These are phyloP conservation scores for Lachnellula suecica DNA, from an alignment of 2,329 filamentous ascomycete species.

Conservation along the genomic window DNA sequence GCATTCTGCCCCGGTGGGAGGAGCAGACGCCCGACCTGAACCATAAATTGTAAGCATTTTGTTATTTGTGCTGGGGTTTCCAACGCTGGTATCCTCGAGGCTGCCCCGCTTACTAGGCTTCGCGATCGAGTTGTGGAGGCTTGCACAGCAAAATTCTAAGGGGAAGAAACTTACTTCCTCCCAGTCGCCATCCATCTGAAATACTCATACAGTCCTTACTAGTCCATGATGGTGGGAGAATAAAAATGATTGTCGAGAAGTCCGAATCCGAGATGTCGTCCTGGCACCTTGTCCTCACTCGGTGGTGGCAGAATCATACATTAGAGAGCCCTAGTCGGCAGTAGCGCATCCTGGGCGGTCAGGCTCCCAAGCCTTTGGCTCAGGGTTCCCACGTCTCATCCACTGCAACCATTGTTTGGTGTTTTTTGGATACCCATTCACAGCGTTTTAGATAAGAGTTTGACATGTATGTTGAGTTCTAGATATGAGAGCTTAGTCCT, in stretches of 20 bases:
- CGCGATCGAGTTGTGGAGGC: background rate
- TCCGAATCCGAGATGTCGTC: too few relatives aligned
- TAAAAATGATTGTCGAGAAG: background rate
- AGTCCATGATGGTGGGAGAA: conserved; percentile 20
- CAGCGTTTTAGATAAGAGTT: too few relatives aligned
- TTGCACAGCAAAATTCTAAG: background rate
- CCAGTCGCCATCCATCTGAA: conserved; percentile 64
- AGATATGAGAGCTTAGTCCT: too few relatives aligned
- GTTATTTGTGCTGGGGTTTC: conserved; percentile 2
- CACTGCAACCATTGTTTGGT: too few relatives aligned
- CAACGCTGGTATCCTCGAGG: conserved; percentile 12
- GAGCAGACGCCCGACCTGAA: conserved; percentile 76
- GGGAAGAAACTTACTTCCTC: conserved; percentile 54
- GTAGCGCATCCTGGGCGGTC: too few relatives aligned
- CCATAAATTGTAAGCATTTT: conserved; percentile 23
- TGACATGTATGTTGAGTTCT: too few relatives aligned
- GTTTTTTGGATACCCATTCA: too few relatives aligned
- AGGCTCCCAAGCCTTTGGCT: too few relatives aligned
- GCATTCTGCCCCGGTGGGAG: conserved; percentile 74
- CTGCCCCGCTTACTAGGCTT: conserved; percentile 15
- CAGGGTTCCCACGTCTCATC: too few relatives aligned
- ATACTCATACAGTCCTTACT: conserved; percentile 12
- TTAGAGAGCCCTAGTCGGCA: too few relatives aligned
- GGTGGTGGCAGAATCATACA: too few relatives aligned
- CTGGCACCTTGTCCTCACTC: too few relatives aligned